Evolutionary conservation across 2,329 filamentous ascomycete species (phyloP).

Genomic region (Trichocomaceae sp.): DNA sequence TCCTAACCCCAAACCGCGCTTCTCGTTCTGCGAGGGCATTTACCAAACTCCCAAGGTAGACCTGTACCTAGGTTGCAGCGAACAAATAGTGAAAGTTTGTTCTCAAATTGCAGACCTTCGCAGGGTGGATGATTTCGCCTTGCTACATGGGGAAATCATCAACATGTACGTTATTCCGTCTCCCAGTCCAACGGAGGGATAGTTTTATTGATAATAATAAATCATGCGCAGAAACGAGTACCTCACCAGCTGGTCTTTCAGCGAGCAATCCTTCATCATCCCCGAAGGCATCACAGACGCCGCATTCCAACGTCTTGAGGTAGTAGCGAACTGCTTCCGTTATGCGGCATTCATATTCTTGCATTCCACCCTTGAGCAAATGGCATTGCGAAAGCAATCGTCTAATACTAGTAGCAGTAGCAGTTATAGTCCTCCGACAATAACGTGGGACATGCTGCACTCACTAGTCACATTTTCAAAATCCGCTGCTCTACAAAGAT

Average conservation of each 20-base stretch:
- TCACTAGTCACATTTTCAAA: slow-evolving; percentile 24
- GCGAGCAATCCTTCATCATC: slow-evolving; percentile 24
- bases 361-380: slow-evolving; percentile 29
- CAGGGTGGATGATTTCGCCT: slow-evolving; percentile 1
- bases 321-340: slow-evolving; percentile 34
- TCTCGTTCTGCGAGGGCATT: slow-evolving; percentile 18
- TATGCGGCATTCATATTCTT: slow-evolving; percentile 33
- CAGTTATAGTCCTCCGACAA: neutral
- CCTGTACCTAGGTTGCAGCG: slow-evolving; percentile 34
- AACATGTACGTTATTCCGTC: slow-evolving; percentile 22
- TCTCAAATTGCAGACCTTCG: slow-evolving; percentile 28
- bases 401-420: neutral
- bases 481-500: slow-evolving; percentile 22
- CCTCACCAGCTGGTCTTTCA: slow-evolving; percentile 27
- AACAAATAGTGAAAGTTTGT: slow-evolving; percentile 30
- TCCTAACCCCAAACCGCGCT: slow-evolving; percentile 19
- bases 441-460: slow-evolving; percentile 5
- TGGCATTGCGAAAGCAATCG: slow-evolving; percentile 13
- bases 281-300: slow-evolving; percentile 24
- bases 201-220: neutral
- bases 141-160: slow-evolving; percentile 21
- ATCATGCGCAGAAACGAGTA: slow-evolving; percentile 23
- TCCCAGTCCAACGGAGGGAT: neutral
- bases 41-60: slow-evolving; percentile 26
- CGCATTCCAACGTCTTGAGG: slow-evolving; percentile 25